Percentiles rank a stretch among this genome's conserved stretches.
Evolutionary conservation across 163 green algal species (phyloP).

Genomic region (Chlamydomonas reinhardtii): DNA sequence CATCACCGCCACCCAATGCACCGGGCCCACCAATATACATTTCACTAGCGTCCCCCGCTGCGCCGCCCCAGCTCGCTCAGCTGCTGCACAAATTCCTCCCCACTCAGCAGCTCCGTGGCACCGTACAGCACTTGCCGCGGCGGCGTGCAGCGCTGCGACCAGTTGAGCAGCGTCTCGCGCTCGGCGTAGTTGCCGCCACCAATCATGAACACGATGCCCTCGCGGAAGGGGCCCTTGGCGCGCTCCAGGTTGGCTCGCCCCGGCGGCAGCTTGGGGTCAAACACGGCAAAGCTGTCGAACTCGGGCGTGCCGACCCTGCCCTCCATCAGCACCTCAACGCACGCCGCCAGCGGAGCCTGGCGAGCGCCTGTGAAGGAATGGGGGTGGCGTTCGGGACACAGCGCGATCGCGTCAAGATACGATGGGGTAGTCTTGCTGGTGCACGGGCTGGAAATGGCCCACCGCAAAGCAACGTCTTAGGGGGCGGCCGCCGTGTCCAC

Average conservation of each 20-base stretch:
- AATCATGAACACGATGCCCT: conserved; percentile 98
- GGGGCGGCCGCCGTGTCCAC: too few species aligned
- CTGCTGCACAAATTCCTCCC: conserved; percentile 87
- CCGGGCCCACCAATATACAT: too few species aligned
- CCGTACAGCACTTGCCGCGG: conserved; percentile 89
- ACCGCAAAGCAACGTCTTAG: too few species aligned
- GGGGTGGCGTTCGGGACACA: not conserved
- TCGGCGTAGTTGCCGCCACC: conserved; percentile 98
- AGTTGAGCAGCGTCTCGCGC: conserved; percentile 81
- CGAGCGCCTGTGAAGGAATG: conserved; percentile 21
- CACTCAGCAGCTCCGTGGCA: conserved; percentile 91
- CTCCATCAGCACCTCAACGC: conserved; percentile 94
- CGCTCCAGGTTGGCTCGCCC: conserved; percentile 63
- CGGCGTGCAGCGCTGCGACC: conserved; percentile 65
- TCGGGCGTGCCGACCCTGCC: conserved; percentile 75
- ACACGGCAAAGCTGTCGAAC: conserved; percentile 80
- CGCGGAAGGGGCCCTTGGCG: conserved; percentile 80
- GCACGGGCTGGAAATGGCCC: too few species aligned
- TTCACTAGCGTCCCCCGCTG: not conserved
- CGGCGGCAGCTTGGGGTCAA: conserved; percentile 87
- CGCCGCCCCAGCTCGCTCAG: conserved; percentile 83
- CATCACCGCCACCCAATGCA: too few species aligned
- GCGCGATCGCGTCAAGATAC: not conserved
- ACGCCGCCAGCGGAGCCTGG: conserved; percentile 83
- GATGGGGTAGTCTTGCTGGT: too few species aligned